Conservation (phyloP, 495 filamentous ascomycete genomes). For the Xylaria venustula region DNA sequence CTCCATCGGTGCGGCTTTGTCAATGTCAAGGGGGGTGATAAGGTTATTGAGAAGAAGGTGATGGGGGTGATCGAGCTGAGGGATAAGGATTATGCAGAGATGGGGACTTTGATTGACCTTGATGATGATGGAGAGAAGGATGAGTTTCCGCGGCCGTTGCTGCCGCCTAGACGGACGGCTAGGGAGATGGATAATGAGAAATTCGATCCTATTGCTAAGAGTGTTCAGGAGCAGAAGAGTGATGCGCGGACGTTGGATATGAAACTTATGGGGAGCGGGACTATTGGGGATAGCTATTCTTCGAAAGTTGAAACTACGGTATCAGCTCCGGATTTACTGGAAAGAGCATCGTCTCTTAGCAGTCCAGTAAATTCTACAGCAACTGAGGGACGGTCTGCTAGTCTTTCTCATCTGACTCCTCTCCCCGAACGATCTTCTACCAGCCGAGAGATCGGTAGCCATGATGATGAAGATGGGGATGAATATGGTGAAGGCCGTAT, state of each 20-base stretch:
- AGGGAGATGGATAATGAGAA: slow-evolving; percentile 12
- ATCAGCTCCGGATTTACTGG: background rate
- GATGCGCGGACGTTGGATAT: slow-evolving; percentile 40
- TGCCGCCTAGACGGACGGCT: slow-evolving; percentile 16
- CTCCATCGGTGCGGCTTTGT: slow-evolving; percentile 67
- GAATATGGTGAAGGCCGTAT: slow-evolving; percentile 29
- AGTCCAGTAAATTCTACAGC: no score
- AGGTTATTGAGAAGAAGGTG: slow-evolving; percentile 59
- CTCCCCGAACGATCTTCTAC: slow-evolving; percentile 21
- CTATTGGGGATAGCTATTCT: background rate
- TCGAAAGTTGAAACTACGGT: background rate
- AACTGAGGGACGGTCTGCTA: background rate
- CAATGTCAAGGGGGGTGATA: slow-evolving; percentile 51
- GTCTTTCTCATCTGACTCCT: background rate
- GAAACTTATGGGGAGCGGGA: slow-evolving; percentile 23
- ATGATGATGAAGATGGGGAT: slow-evolving; percentile 34
- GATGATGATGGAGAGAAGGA: slow-evolving; percentile 42
- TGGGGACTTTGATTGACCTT: slow-evolving; percentile 48
- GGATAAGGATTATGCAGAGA: slow-evolving; percentile 28
- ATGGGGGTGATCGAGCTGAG: slow-evolving; percentile 27
- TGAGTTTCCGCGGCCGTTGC: slow-evolving; percentile 9
- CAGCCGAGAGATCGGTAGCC: slow-evolving; percentile 28
- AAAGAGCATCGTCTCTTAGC: background rate
- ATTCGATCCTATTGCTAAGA: slow-evolving; percentile 25
- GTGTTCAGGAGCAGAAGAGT: slow-evolving; percentile 49